Evolutionary conservation across 2,329 filamentous ascomycete genomes (phyloP).

Genomic region (Fusarium sp.): DNA sequence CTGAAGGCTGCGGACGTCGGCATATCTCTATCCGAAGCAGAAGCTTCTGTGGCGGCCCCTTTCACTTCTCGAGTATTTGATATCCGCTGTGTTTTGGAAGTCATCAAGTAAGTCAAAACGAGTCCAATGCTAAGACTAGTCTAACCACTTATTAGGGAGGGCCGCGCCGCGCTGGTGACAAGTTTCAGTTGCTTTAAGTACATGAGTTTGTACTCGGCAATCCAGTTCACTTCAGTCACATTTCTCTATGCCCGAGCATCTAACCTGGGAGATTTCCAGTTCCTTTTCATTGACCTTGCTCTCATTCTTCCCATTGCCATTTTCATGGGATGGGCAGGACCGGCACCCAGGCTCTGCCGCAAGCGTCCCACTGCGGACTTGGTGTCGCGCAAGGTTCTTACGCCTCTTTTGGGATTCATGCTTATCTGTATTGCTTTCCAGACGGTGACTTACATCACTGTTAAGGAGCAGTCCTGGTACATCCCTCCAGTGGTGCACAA

Average conservation of each 20-base stretch:
- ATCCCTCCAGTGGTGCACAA: constrained; percentile 80
- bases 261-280: constrained; percentile 97
- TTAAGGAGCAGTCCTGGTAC: constrained; percentile 86
- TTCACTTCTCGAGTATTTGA: constrained; percentile 97
- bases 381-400: constrained; percentile 91
- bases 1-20: constrained; percentile 97
- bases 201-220: constrained; percentile 99
- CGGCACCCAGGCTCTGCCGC: constrained; percentile 78
- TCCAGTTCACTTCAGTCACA: constrained; percentile 97
- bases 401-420: constrained; percentile 90
- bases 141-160: constrained; percentile 70
- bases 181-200: constrained; percentile 99
- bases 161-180: constrained; percentile 93
- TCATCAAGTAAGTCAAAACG: constrained; percentile 74
- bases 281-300: constrained; percentile 92
- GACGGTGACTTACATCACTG: constrained; percentile 75
- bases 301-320: constrained; percentile 96
- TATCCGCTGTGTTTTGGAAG: constrained; percentile 91
- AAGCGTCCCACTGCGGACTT: constrained; percentile 93
- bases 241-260: constrained; percentile 94
- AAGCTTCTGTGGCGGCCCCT: constrained; percentile 97
- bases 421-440: constrained; percentile 82
- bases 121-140: not conserved
- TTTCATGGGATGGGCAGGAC: constrained; percentile 98
- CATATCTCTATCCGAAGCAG: constrained; percentile 95